Conservation (phyloP, 148 eudicot species). For the Vaccinium darrowii region DNA sequence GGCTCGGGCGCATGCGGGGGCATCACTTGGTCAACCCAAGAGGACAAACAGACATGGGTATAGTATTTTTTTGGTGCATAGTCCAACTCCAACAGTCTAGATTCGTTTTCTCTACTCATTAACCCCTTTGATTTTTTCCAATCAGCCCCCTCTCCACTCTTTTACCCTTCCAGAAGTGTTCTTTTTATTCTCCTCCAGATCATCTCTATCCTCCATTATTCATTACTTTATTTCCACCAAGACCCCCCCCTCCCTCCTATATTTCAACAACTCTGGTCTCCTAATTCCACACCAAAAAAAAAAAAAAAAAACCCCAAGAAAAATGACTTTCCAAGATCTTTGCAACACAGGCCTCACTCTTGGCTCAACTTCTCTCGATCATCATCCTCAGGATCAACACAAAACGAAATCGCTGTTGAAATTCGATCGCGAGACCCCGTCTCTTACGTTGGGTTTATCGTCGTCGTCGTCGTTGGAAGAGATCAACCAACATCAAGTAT, state of each 20-base stretch:
- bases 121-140: background rate
- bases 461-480: background rate
- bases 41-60: background rate
- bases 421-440: background rate
- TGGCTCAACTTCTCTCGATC: background rate
- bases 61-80: background rate
- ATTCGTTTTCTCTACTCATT: conserved; percentile 1
- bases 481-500: background rate
- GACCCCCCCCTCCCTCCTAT: background rate
- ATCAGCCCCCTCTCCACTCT: background rate
- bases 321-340: background rate
- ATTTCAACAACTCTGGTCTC: conserved; percentile 5
- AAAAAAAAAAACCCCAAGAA: background rate
- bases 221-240: background rate
- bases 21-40: background rate
- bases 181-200: background rate
- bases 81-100: background rate
- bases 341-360: conserved; percentile 8
- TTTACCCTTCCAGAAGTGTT: background rate
- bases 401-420: background rate
- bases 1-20: background rate
- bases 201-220: background rate
- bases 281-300: background rate
- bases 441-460: background rate
- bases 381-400: background rate